A percentile compares a stretch with the other conserved stretches of the same genome.
Conservation (phyloP, 2,329 filamentous ascomycete species). For the Cercospora zeae-maydis region DNA sequence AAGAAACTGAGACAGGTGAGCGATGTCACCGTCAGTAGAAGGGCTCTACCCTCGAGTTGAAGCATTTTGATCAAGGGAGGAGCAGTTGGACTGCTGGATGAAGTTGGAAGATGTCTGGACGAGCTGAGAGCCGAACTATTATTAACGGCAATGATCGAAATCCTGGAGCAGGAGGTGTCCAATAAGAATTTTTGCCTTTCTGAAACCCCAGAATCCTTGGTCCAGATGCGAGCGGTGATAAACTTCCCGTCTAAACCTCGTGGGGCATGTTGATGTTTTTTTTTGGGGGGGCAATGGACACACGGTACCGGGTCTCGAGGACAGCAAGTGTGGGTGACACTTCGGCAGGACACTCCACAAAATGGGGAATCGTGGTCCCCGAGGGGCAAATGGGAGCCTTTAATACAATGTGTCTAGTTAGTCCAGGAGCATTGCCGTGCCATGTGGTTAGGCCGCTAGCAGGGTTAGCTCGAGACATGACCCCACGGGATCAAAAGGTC, state of each 20-base stretch:
- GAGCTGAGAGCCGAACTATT: neutral
- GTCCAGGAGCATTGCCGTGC: neutral
- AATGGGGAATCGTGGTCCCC: neutral
- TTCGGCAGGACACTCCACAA: neutral
- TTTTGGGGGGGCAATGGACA: too few relatives aligned
- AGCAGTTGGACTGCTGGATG: neutral
- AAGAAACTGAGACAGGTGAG: conserved; percentile 49
- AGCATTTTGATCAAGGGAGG: conserved; percentile 17
- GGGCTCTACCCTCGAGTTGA: conserved; percentile 37
- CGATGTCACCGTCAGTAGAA: conserved; percentile 44
- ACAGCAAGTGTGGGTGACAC: neutral
- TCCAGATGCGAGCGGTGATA: neutral
- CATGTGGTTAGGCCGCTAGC: conserved; percentile 4
- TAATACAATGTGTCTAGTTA: neutral
- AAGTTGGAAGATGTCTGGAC: neutral
- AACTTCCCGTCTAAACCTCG: neutral
- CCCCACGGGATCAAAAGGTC: neutral
- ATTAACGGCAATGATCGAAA: neutral
- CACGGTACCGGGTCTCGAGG: neutral
- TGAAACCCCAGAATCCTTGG: neutral
- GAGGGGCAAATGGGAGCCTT: neutral
- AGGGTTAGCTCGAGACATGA: neutral
- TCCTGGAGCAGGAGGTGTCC: neutral
- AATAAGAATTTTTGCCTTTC: neutral
- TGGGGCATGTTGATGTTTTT: neutral